phyloP scores from a whole-genome alignment of 305 asterid species.

The Coffea humblotiana region DNA sequence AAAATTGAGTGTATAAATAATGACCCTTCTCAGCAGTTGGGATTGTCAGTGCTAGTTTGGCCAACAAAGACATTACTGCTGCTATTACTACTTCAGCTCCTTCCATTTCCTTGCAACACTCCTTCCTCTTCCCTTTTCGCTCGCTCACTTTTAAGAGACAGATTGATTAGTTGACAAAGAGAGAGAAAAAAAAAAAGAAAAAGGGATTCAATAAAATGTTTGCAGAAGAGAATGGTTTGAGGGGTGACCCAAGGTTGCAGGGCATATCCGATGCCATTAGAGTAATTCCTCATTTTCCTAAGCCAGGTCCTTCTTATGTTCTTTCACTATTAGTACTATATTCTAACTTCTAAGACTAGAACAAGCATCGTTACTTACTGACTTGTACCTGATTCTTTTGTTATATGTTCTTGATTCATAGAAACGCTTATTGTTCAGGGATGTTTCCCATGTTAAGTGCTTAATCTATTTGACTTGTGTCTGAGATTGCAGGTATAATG shows the following conservation, averaged over 20 bases:
- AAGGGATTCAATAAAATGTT: conserved; percentile 45
- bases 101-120: conserved; percentile 12
- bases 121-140: conserved; percentile 10
- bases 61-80: conserved; percentile 13
- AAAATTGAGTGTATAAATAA: conserved; percentile 35
- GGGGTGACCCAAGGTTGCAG: conserved; percentile 82
- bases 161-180: not conserved
- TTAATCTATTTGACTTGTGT: not conserved
- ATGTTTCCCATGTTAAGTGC: not conserved
- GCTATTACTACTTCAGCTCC: not conserved
- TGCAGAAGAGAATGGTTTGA: conserved; percentile 81
- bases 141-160: not conserved
- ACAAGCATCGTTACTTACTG: not conserved
- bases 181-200: not conserved
- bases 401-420: not conserved
- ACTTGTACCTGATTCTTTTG: not conserved
- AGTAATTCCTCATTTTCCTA: conserved; percentile 83
- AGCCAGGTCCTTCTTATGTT: conserved; percentile 51
- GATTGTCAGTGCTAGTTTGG: conserved; percentile 50
- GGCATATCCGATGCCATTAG: conserved; percentile 76
- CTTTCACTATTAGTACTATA: not conserved
- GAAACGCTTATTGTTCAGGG: not conserved
- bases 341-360: not conserved
- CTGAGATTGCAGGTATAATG: conserved; percentile 61
- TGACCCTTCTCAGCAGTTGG: conserved; percentile 34